Evolutionary conservation across 106 monocot species (phyloP).

Genomic region (Xerophyta viscosa): DNA sequence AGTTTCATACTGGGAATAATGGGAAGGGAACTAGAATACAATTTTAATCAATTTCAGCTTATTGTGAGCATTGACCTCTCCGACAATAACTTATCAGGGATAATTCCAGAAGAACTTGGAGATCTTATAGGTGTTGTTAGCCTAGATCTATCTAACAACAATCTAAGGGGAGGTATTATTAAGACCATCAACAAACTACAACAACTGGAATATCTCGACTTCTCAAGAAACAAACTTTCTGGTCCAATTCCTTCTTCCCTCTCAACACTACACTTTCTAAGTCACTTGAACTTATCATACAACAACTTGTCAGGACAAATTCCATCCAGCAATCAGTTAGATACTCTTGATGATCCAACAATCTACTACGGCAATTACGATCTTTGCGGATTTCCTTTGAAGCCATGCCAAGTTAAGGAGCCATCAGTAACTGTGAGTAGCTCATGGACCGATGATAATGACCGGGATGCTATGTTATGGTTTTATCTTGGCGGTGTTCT

Average conservation of each 20-base stretch:
- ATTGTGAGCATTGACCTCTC: background rate
- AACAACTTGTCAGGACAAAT: too few species aligned
- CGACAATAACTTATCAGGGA: background rate
- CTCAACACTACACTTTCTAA: too few species aligned
- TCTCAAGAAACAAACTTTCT: conserved; percentile 18
- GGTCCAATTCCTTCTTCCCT: conserved; percentile 23
- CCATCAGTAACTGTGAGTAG: background rate
- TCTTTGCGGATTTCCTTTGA: background rate
- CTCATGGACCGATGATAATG: background rate
- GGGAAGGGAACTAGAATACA: background rate
- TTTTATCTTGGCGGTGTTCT: background rate
- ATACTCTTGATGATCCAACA: background rate
- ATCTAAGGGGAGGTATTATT: background rate
- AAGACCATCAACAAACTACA: background rate
- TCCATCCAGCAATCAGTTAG: background rate
- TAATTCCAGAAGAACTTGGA: background rate
- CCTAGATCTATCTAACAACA: conserved; percentile 7
- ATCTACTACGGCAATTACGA: background rate
- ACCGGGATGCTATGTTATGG: background rate
- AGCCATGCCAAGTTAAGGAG: background rate
- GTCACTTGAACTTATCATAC: too few species aligned
- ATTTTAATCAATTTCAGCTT: background rate
- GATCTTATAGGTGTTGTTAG: background rate
- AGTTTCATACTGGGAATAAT: background rate
- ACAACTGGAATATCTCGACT: conserved; percentile 8